Percentiles rank a stretch among this genome's conserved stretches.
These are phyloP conservation scores for Staphylotrichum tortipilum DNA, from an alignment of 495 filamentous ascomycete species.

Conservation along the genomic window DNA sequence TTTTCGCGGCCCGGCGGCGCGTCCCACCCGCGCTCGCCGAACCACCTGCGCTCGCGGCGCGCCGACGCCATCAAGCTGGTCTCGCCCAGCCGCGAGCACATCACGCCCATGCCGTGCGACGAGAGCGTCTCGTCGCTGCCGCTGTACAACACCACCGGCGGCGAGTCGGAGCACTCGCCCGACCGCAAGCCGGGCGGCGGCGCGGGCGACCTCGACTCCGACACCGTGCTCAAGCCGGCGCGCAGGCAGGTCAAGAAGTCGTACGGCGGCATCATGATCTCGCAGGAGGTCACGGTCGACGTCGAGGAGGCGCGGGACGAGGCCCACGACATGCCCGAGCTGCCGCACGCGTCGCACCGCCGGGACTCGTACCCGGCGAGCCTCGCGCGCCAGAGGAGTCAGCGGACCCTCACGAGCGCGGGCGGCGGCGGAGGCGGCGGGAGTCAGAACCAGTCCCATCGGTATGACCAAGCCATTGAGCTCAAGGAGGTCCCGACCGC, in stretches of 20 bases:
- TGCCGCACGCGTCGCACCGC: not conserved
- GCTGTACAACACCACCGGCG: constrained; percentile 1
- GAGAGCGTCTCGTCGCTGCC: constrained; percentile 9
- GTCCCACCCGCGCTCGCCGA: not conserved
- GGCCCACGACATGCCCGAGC: not conserved
- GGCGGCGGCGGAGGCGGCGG: not conserved
- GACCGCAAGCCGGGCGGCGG: not conserved
- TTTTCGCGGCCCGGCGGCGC: not conserved
- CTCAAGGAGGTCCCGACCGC: constrained; percentile 6
- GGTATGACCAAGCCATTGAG: constrained; percentile 9
- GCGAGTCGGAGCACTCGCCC: not conserved
- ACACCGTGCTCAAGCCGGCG: not conserved
- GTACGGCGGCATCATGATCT: constrained; percentile 38
- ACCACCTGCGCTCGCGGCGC: not conserved
- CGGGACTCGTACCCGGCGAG: not conserved
- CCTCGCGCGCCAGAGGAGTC: constrained; percentile 1
- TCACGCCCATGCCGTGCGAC: constrained; percentile 9
- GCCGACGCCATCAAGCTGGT: not conserved
- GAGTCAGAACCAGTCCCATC: not conserved
- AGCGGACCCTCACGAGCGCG: not conserved
- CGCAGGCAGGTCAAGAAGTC: constrained; percentile 2
- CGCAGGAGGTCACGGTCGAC: constrained; percentile 29
- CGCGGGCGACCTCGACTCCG: not conserved
- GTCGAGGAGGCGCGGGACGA: constrained; percentile 10
- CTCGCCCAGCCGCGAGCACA: constrained; percentile 11